Percentiles rank a stretch among this genome's conserved stretches.
Evolutionary conservation across 2,329 filamentous ascomycete genomes (phyloP).

Genomic region (Exophiala sp.): DNA sequence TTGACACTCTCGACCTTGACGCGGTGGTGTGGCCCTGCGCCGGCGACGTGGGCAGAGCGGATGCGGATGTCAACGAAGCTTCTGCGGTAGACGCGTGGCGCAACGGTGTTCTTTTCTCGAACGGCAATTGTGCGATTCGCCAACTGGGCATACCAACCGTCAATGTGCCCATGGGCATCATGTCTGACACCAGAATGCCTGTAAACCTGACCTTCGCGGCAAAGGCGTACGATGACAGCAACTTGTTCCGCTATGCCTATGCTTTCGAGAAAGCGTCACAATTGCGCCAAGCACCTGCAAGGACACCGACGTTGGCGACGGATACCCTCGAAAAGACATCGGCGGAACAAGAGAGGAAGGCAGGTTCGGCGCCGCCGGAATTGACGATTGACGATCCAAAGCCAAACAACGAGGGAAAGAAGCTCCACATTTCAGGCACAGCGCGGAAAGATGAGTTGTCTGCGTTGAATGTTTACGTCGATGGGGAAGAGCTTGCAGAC

Average conservation of each 20-base stretch:
- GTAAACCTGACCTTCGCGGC: slow-evolving; percentile 30
- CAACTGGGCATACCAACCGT: slow-evolving; percentile 30
- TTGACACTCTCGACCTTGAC: slow-evolving; percentile 39
- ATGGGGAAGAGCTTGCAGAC: slow-evolving; percentile 1
- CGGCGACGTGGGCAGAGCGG: slow-evolving; percentile 47
- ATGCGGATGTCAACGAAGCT: slow-evolving; percentile 40
- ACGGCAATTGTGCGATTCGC: slow-evolving; percentile 41
- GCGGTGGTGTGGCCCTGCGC: slow-evolving; percentile 46
- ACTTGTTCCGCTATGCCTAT: slow-evolving; percentile 28
- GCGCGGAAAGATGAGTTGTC: not conserved
- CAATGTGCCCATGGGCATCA: slow-evolving; percentile 29
- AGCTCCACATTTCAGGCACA: slow-evolving; percentile 2
- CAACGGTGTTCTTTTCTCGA: slow-evolving; percentile 51
- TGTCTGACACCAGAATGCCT: slow-evolving; percentile 28
- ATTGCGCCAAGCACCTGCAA: not conserved
- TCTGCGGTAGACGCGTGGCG: slow-evolving; percentile 36
- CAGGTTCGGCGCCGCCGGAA: not conserved
- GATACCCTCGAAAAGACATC: not conserved
- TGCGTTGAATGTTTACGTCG: not conserved
- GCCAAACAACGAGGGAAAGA: not conserved
- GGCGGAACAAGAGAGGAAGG: not conserved
- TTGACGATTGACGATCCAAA: not conserved
- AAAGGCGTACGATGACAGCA: slow-evolving; percentile 28
- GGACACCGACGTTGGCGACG: slow-evolving; percentile 7
- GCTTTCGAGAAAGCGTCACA: slow-evolving; percentile 26